Evolutionary conservation across 805 yeast genomes (phyloP).

Genomic region (Torulaspora delbrueckii): DNA sequence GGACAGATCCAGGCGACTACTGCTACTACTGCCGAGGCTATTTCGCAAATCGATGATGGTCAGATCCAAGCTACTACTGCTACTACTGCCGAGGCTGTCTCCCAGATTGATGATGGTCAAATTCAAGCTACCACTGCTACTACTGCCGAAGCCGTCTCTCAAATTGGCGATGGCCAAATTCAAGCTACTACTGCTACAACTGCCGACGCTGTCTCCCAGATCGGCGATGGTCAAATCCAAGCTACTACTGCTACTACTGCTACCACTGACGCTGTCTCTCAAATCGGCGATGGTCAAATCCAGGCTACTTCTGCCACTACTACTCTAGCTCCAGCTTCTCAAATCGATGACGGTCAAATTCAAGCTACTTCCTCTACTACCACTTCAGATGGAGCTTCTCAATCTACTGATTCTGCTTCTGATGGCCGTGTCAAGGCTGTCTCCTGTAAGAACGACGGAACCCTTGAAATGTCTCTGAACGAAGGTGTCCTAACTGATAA

Average conservation of each 20-base stretch:
- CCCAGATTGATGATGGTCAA: conserved; percentile 57
- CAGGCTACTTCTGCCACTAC: conserved; percentile 34
- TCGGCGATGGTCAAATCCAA: conserved; percentile 42
- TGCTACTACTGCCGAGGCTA: conserved; percentile 33
- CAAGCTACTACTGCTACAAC: conserved; percentile 23
- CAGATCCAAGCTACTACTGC: conserved; percentile 37
- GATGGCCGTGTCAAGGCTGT: conserved; percentile 35
- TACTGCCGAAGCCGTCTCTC: conserved; percentile 36
- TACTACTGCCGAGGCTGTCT: conserved; percentile 28
- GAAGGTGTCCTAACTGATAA: conserved; percentile 52
- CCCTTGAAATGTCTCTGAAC: conserved; percentile 54
- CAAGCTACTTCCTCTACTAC: conserved; percentile 36
- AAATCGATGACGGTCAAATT: conserved; percentile 44
- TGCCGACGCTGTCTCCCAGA: conserved; percentile 40
- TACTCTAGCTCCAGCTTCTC: conserved; percentile 31
- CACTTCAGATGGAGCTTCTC: conserved; percentile 28
- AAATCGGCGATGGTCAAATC: conserved; percentile 42
- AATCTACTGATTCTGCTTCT: conserved; percentile 31
- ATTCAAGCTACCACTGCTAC: conserved; percentile 39
- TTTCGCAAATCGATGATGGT: conserved; percentile 32
- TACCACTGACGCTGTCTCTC: conserved; percentile 34
- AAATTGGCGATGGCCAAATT: conserved; percentile 44
- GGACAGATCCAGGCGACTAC: conserved; percentile 51
- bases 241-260: conserved; percentile 36
- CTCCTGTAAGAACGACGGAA: conserved; percentile 44